Evolutionary conservation across 1,284 basidiomycete species (phyloP).

Genomic region (Rhodotorula sp.): DNA sequence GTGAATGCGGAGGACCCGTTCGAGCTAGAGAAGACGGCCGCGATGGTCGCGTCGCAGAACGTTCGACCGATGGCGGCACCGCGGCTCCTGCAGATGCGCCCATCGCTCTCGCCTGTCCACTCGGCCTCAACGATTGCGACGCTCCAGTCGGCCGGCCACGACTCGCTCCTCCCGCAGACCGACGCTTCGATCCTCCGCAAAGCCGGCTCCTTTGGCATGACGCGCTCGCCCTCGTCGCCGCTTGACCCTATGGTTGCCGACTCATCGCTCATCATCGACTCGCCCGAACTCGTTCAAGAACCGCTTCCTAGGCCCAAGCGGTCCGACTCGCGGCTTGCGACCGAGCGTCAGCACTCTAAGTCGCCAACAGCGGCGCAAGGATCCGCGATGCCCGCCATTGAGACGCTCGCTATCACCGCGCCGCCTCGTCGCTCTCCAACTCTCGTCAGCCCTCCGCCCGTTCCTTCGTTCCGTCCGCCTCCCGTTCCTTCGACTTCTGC

Average conservation of each 20-base stretch:
- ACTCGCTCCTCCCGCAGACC: constrained; percentile 34
- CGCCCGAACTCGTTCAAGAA: constrained; percentile 6
- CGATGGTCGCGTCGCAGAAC: constrained; percentile 11
- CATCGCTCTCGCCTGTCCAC: constrained; percentile 1
- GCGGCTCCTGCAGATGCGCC: neutral
- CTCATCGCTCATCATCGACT: constrained; percentile 30
- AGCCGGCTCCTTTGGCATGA: constrained; percentile 9
- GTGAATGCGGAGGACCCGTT: constrained; percentile 52
- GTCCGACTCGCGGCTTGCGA: no score
- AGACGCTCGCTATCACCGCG: neutral
- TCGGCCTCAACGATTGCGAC: constrained; percentile 1
- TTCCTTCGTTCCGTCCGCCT: constrained; percentile 10
- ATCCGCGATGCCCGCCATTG: neutral
- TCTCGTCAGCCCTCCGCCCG: neutral
- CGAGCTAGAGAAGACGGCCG: constrained; percentile 53
- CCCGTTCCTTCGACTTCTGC: neutral
- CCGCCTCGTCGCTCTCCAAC: neutral
- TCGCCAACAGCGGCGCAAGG: neutral
- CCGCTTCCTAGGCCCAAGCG: constrained; percentile 1
- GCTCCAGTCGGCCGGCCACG: constrained; percentile 21
- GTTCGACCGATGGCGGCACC: neutral
- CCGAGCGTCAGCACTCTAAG: no score
- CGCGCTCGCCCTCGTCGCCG: constrained; percentile 27
- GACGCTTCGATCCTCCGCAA: constrained; percentile 31
- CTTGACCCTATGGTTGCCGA: constrained; percentile 35